These are phyloP conservation scores for Ceratocystis lukuohia DNA, from an alignment of 2,329 filamentous ascomycete genomes.

Conservation along the genomic window DNA sequence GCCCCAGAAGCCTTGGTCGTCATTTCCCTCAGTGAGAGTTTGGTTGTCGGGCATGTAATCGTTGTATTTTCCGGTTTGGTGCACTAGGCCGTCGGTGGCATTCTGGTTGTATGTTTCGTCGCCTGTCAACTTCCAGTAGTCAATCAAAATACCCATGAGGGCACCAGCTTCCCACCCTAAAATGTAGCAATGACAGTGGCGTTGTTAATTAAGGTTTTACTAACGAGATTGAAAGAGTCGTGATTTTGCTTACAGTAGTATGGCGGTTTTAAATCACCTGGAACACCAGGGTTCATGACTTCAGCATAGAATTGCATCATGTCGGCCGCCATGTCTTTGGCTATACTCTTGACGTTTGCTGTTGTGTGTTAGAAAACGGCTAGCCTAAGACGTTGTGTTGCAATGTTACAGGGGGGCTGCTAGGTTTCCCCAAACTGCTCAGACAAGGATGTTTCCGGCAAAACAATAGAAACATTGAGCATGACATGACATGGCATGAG, in stretches of 20 bases:
- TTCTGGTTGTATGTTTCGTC: slow-evolving; percentile 59
- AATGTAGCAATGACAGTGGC: slow-evolving; percentile 31
- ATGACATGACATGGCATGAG: neutral
- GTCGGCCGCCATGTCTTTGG: slow-evolving; percentile 39
- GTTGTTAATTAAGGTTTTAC: slow-evolving; percentile 4
- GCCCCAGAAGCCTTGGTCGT: slow-evolving; percentile 65
- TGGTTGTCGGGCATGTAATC: slow-evolving; percentile 71
- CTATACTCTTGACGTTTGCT: slow-evolving; percentile 39
- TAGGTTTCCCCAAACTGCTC: neutral
- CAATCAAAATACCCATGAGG: slow-evolving; percentile 56
- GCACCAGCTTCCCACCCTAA: slow-evolving; percentile 58
- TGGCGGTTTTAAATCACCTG: slow-evolving; percentile 25
- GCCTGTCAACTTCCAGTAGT: slow-evolving; percentile 76
- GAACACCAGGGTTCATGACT: slow-evolving; percentile 20
- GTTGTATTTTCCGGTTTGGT: slow-evolving; percentile 56
- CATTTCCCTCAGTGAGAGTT: slow-evolving; percentile 55
- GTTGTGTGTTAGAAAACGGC: slow-evolving; percentile 8
- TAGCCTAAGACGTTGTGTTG: neutral
- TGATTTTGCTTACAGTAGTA: slow-evolving; percentile 16
- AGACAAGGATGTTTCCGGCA: neutral
- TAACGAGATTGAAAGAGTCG: neutral
- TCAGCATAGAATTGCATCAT: slow-evolving; percentile 30
- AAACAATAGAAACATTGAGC: neutral
- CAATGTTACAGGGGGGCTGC: slow-evolving; percentile 1
- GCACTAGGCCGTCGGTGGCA: slow-evolving; percentile 53